Conservation (phyloP, 164 flowering plant species). For the Sedum album region DNA sequence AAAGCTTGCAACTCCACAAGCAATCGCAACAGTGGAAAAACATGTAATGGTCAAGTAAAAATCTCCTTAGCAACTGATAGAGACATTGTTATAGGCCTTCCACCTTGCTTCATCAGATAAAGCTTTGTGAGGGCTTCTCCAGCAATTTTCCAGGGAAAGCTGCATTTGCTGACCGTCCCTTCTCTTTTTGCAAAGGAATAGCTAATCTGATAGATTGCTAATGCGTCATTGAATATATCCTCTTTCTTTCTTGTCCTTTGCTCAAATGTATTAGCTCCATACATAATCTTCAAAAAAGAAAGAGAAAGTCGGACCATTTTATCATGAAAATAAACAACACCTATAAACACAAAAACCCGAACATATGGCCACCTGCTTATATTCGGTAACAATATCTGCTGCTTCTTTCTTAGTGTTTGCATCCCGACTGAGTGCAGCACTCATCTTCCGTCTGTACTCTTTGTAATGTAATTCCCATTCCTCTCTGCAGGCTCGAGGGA, state of each 20-base stretch:
- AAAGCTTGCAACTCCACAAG: no score
- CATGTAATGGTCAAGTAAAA: neutral
- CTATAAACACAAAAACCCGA: neutral
- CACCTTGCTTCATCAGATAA: constrained; percentile 19
- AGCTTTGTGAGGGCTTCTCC: constrained; percentile 51
- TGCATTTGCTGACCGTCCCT: constrained; percentile 18
- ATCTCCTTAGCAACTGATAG: constrained; percentile 35
- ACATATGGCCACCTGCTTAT: constrained; percentile 44
- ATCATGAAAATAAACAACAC: no score
- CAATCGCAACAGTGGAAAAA: neutral
- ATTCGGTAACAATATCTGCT: constrained; percentile 39
- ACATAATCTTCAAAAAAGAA: constrained; percentile 34
- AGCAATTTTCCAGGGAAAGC: constrained; percentile 76
- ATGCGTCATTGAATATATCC: constrained; percentile 50
- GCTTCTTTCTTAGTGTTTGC: constrained; percentile 20
- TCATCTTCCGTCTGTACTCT: constrained; percentile 52
- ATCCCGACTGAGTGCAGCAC: constrained; percentile 19
- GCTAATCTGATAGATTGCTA: constrained; percentile 47
- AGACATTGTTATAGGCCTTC: constrained; percentile 19
- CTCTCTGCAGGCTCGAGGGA: constrained; percentile 19
- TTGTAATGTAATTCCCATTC: constrained; percentile 38
- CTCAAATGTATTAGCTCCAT: constrained; percentile 43
- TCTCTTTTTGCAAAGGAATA: constrained; percentile 35
- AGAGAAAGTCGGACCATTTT: no score
- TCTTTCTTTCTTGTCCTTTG: constrained; percentile 25